These are phyloP conservation scores for Aspergillus ibericus DNA, from an alignment of 2,329 filamentous ascomycete genomes.

Conservation along the genomic window DNA sequence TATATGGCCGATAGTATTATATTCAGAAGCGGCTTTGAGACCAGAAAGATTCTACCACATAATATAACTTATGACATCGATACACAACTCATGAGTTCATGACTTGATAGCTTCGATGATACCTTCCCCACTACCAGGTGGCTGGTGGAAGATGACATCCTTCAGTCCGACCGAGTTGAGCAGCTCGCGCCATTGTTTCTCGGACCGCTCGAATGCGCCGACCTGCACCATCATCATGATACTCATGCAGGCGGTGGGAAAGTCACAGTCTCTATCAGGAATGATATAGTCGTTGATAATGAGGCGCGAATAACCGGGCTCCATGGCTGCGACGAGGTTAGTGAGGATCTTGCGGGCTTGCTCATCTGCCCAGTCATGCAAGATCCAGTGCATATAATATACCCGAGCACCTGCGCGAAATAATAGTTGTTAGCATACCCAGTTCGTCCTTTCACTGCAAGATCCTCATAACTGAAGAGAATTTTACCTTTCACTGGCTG, in stretches of 20 bases:
- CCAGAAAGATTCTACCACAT: too few relatives aligned
- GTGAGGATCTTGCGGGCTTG: slow-evolving; percentile 20
- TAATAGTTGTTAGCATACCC: background rate
- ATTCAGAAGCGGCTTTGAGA: too few relatives aligned
- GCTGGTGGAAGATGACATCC: slow-evolving; percentile 7
- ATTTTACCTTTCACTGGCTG: slow-evolving; percentile 22
- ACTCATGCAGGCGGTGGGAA: slow-evolving; percentile 11
- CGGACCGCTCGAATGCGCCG: slow-evolving; percentile 20
- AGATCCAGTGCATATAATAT: slow-evolving; percentile 26
- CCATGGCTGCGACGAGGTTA: slow-evolving; percentile 21
- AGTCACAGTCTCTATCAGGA: slow-evolving; percentile 17
- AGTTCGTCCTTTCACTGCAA: background rate
- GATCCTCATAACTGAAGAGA: background rate
- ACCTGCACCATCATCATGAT: slow-evolving; percentile 21
- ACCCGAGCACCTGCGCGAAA: slow-evolving; percentile 15
- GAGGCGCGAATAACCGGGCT: slow-evolving; percentile 23
- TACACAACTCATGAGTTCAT: background rate
- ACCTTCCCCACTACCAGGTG: slow-evolving; percentile 1
- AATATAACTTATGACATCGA: background rate
- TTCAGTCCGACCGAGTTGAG: slow-evolving; percentile 18
- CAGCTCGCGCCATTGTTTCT: slow-evolving; percentile 23
- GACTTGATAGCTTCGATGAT: slow-evolving; percentile 7
- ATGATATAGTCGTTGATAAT: slow-evolving; percentile 31
- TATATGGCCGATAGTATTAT: too few relatives aligned
- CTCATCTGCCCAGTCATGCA: slow-evolving; percentile 25